Evolutionary conservation across 495 filamentous ascomycete genomes (phyloP).

Genomic region (Podospora comata): DNA sequence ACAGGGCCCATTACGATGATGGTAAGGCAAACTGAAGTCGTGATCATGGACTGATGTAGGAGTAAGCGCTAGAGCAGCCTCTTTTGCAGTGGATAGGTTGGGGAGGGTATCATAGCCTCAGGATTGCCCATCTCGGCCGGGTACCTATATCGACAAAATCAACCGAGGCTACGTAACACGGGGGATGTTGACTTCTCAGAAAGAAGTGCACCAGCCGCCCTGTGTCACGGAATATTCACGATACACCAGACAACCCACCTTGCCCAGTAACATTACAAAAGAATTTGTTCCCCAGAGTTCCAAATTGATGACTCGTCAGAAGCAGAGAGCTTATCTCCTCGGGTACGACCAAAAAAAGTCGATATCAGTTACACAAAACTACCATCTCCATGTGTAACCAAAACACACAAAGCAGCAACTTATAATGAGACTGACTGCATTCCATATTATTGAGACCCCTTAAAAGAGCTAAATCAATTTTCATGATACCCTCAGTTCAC

Average conservation of each 20-base stretch:
- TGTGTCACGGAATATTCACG: neutral
- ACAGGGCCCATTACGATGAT: neutral
- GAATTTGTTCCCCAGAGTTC: neutral
- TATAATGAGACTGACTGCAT: neutral
- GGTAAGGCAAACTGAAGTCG: neutral
- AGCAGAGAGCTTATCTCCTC: neutral
- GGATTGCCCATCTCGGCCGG: neutral
- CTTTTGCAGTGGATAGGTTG: neutral
- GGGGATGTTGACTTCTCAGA: neutral
- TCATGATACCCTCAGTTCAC: too few relatives aligned
- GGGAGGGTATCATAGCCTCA: neutral
- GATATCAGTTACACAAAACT: neutral
- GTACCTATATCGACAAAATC: neutral
- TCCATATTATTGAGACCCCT: too few relatives aligned
- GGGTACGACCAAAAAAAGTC: neutral
- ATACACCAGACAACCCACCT: neutral
- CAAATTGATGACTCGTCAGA: neutral
- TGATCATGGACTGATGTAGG: neutral
- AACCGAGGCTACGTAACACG: neutral
- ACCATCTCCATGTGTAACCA: neutral
- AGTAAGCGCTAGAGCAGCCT: neutral
- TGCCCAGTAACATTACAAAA: neutral
- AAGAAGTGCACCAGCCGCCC: neutral
- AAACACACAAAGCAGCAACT: neutral
- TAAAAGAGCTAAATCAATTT: too few relatives aligned